Conservation (phyloP, 2,329 filamentous ascomycete species). For the Pyricularia pennisetigena region DNA sequence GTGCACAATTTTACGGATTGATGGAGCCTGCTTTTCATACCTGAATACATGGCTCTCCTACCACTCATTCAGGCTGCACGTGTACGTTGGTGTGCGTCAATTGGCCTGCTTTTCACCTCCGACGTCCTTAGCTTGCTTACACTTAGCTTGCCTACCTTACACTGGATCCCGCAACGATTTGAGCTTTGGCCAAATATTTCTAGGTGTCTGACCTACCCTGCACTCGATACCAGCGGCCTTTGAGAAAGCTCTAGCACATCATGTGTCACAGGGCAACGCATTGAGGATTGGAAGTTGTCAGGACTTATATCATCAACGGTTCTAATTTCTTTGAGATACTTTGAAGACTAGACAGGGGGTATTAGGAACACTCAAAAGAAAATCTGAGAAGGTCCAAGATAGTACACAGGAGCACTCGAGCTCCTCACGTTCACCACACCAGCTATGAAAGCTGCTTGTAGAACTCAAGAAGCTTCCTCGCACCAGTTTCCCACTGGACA, state of each 20-base stretch:
- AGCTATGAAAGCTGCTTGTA: slow-evolving; percentile 18
- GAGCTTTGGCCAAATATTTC: neutral
- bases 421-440: neutral
- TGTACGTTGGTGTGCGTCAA: too few species aligned
- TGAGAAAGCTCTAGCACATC: too few species aligned
- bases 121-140: neutral
- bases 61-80: too few species aligned
- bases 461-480: slow-evolving; percentile 32
- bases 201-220: neutral
- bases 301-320: neutral
- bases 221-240: neutral
- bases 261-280: too few species aligned
- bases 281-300: too few species aligned
- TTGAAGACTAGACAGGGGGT: neutral
- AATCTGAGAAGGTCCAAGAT: neutral
- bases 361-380: neutral
- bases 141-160: neutral
- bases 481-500: slow-evolving; percentile 34
- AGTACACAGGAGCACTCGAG: neutral
- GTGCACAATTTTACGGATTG: too few species aligned
- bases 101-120: too few species aligned
- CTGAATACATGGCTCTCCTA: too few species aligned
- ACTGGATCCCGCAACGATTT: neutral
- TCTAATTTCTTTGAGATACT: neutral
- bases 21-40: too few species aligned